Conservation (phyloP, 1,139 yeast genomes). For the Geotrichum klebahnii region DNA sequence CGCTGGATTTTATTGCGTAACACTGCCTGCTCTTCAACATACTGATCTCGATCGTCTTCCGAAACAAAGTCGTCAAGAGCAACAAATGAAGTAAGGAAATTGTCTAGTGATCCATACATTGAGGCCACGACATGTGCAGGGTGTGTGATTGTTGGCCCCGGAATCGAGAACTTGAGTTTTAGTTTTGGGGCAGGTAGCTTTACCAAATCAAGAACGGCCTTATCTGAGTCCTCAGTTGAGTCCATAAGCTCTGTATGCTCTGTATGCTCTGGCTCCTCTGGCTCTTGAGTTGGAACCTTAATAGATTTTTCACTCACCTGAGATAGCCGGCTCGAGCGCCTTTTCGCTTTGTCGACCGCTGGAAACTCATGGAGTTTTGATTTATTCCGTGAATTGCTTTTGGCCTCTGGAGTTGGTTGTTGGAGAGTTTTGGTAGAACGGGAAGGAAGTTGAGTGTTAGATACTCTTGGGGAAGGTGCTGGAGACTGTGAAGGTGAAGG, state of each 20-base stretch:
- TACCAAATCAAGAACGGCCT: background rate
- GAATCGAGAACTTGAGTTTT: slow-evolving; percentile 47
- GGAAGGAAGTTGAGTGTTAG: background rate
- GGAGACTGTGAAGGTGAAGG: slow-evolving; percentile 19
- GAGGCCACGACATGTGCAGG: slow-evolving; percentile 54
- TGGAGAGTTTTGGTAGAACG: slow-evolving; percentile 1
- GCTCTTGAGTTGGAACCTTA: no score
- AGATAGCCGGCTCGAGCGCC: slow-evolving; percentile 2
- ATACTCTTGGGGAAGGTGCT: slow-evolving; percentile 6
- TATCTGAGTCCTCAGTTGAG: background rate
- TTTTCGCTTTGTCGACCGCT: background rate
- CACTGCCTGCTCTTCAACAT: slow-evolving; percentile 46
- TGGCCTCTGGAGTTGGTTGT: slow-evolving; percentile 15
- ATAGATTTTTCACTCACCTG: background rate
- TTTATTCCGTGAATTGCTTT: slow-evolving; percentile 1
- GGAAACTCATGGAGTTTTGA: background rate
- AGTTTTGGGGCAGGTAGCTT: slow-evolving; percentile 11
- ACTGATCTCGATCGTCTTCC: slow-evolving; percentile 46
- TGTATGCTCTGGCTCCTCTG: background rate
- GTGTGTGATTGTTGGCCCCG: slow-evolving; percentile 64
- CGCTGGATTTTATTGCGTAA: slow-evolving; percentile 47
- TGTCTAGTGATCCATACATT: slow-evolving; percentile 38
- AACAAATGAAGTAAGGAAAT: slow-evolving; percentile 50
- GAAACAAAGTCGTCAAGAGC: slow-evolving; percentile 55
- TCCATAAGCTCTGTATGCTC: background rate